These are phyloP conservation scores for Eucalyptus cloeziana DNA, from an alignment of 345 rosid species.

Conservation along the genomic window DNA sequence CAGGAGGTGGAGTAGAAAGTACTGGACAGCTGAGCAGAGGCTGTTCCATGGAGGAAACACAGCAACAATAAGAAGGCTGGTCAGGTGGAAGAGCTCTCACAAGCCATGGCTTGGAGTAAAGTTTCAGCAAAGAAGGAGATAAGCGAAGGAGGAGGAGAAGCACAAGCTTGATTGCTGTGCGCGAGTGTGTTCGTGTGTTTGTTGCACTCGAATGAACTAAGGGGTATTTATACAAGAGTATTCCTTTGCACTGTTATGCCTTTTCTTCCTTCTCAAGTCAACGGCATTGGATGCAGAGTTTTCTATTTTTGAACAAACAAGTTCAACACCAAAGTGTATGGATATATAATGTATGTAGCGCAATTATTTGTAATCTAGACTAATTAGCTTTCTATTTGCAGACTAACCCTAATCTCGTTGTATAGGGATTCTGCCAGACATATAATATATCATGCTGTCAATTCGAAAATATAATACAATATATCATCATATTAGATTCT, in stretches of 20 bases:
- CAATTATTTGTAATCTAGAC: background rate
- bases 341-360: background rate
- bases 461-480: background rate
- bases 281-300: background rate
- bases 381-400: background rate
- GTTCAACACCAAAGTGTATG: background rate
- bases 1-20: conserved; percentile 24
- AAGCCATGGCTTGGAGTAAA: background rate
- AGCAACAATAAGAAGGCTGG: background rate
- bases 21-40: conserved; percentile 26
- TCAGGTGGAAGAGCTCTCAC: background rate
- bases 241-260: background rate
- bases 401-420: background rate
- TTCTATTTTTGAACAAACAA: background rate
- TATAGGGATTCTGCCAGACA: background rate
- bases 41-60: background rate
- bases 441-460: background rate
- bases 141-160: background rate
- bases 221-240: background rate
- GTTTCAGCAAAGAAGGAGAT: background rate
- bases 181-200: background rate
- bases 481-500: background rate
- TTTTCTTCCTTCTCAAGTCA: background rate
- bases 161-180: background rate
- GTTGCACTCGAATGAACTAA: background rate